Conservation (phyloP, 306 rosid genomes). For the Rosa multiflora region DNA sequence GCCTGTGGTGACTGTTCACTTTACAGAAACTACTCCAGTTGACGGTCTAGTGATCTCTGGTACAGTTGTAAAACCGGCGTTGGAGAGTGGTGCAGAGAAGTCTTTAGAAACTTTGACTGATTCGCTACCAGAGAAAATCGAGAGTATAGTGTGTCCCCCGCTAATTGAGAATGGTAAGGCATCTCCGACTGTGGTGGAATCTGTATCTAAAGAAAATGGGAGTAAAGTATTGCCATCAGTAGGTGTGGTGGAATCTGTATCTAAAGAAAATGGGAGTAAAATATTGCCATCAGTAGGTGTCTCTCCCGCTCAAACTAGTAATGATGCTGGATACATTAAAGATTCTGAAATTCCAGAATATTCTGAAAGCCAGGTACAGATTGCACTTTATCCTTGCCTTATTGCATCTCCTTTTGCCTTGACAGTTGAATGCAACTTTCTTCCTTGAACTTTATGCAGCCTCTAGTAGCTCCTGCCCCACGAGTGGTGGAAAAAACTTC, state of each 20-base stretch:
- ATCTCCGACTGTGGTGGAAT: constrained; percentile 30
- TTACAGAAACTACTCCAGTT: constrained; percentile 29
- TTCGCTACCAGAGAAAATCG: constrained; percentile 36
- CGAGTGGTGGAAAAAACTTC: constrained; percentile 48
- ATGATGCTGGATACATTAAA: constrained; percentile 34
- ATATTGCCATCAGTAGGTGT: constrained; percentile 28
- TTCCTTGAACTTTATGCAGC: constrained; percentile 46
- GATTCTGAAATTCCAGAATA: constrained; percentile 39
- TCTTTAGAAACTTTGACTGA: constrained; percentile 20
- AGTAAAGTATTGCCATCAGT: constrained; percentile 28
- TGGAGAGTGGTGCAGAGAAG: constrained; percentile 28
- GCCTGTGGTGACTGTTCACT: constrained; percentile 30
- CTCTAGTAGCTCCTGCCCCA: constrained; percentile 48
- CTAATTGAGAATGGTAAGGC: constrained; percentile 31
- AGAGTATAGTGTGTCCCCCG: constrained; percentile 28
- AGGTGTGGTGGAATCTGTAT: constrained; percentile 35
- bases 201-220: constrained; percentile 37
- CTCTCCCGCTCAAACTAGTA: constrained; percentile 29
- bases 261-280: constrained; percentile 35
- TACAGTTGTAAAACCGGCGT: constrained; percentile 15
- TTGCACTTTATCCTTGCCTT: constrained; percentile 1
- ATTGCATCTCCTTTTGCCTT: constrained; percentile 7
- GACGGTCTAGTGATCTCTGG: constrained; percentile 40
- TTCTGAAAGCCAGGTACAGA: constrained; percentile 63
- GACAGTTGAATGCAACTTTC: constrained; percentile 7